phyloP scores from a whole-genome alignment of 2,329 filamentous ascomycete species.

The Claviceps digitariae region DNA sequence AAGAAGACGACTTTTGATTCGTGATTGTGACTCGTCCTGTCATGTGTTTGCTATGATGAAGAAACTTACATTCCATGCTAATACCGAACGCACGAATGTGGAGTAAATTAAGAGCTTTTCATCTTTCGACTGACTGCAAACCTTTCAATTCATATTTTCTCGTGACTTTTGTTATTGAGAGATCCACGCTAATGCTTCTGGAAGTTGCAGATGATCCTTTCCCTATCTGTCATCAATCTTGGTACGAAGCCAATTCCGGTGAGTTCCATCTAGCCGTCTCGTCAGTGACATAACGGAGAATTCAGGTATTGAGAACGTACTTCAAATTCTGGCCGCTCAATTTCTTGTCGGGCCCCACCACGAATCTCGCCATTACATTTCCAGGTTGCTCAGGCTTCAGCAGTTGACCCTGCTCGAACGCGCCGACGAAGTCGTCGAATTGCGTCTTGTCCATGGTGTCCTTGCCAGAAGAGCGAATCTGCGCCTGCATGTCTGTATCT shows the following conservation, averaged over 20 bases:
- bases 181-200: neutral
- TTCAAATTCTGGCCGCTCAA: slow-evolving; percentile 66
- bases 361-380: slow-evolving; percentile 70
- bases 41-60: slow-evolving; percentile 43
- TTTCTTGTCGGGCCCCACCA: slow-evolving; percentile 46
- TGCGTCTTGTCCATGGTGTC: slow-evolving; percentile 37
- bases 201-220: neutral
- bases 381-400: slow-evolving; percentile 76
- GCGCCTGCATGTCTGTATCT: slow-evolving; percentile 82
- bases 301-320: slow-evolving; percentile 28
- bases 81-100: slow-evolving; percentile 53
- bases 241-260: slow-evolving; percentile 39
- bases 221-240: slow-evolving; percentile 14
- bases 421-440: slow-evolving; percentile 54
- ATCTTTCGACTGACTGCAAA: slow-evolving; percentile 62
- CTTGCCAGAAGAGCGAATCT: slow-evolving; percentile 51
- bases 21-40: neutral
- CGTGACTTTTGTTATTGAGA: slow-evolving; percentile 10
- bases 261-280: slow-evolving; percentile 22
- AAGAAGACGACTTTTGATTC: neutral
- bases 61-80: slow-evolving; percentile 63
- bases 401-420: slow-evolving; percentile 58
- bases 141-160: slow-evolving; percentile 14
- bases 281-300: slow-evolving; percentile 7
- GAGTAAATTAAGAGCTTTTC: slow-evolving; percentile 64